Base-by-base conservation (phyloP, 1,139 yeast species). In the Kodamaea plutei region DNA sequence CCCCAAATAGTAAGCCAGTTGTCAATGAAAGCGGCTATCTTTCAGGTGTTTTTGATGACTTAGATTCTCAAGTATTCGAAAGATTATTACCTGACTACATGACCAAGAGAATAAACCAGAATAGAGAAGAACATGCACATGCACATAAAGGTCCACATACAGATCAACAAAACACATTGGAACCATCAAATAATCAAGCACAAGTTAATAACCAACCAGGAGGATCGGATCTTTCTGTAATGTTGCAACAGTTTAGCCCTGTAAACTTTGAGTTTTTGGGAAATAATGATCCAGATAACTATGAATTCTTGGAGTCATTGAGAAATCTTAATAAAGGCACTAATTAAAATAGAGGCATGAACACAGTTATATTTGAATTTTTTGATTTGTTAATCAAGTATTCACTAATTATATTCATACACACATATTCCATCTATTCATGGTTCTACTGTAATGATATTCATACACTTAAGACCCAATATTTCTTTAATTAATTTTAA, bases 1-100 rank as follows among this genome's bases (percentile, higher is more conserved):
- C n/a, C n/a, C n/a, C n/a, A n/a, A 10, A 12, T 4, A 23, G 25
- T n/a, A n/a, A 11, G 7, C 15, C 25, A 8, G 23, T 21, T 4
- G n/a, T n/a, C n/a, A 38, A 32, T 6, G 28, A 30, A 6, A 47
- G 47, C 11, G 53, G 50, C 13, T 84, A 84, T 47, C 68, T 82
- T 37, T 87, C 91, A 2, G 93, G 94, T 4, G 80, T 83, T 12
- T 80, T 85, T 67, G 95, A 85, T 53, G 82, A 80, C 44, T 60
- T 85, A 28, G 95, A 87, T 53, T 75, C 85, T 38, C 91, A 84
- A 50, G 70, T 87, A 9, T 85, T 87, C 61, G 95, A 95, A 1
- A 64, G 84, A 30, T 79, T 82, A 44, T 54, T 85, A 33, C 95
- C 95, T 4, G 93, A 94, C 1, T 84, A 84, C 48, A 84, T 84